phyloP scores from a whole-genome alignment of 23 red algal genomes.

The Chondrus crispus region DNA sequence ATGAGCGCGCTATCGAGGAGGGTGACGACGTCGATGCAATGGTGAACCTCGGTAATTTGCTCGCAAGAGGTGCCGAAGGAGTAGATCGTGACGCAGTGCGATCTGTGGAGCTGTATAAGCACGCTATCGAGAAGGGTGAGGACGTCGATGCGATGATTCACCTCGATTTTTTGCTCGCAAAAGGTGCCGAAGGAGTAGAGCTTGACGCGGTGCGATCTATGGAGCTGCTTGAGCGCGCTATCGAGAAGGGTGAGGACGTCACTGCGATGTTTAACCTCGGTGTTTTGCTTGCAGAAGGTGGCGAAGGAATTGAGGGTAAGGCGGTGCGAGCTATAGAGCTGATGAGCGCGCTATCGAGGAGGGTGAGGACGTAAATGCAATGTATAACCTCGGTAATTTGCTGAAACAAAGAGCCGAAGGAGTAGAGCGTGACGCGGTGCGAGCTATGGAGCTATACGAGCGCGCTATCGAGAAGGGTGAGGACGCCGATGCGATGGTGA shows the following conservation, averaged over 20 bases:
- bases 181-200: constrained; percentile 1
- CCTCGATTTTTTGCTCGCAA: not conserved
- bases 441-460: constrained; percentile 13
- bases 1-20: not conserved
- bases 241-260: not conserved
- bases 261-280: not conserved
- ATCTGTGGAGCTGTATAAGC: not conserved
- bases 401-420: not conserved
- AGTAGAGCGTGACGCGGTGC: not conserved
- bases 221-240: not conserved
- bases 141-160: not conserved
- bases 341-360: not conserved
- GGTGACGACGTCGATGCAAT: not conserved
- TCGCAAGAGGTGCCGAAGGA: not conserved
- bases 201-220: not conserved
- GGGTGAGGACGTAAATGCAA: not conserved
- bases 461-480: not conserved
- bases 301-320: not conserved
- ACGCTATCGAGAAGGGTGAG: not conserved
- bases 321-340: not conserved
- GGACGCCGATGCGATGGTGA: not conserved
- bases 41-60: not conserved
- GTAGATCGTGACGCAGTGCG: not conserved
- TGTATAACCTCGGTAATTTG: not conserved
- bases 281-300: not conserved